phyloP scores from a whole-genome alignment of 371 early-diverging fungal species.

The Mycotypha africana region DNA sequence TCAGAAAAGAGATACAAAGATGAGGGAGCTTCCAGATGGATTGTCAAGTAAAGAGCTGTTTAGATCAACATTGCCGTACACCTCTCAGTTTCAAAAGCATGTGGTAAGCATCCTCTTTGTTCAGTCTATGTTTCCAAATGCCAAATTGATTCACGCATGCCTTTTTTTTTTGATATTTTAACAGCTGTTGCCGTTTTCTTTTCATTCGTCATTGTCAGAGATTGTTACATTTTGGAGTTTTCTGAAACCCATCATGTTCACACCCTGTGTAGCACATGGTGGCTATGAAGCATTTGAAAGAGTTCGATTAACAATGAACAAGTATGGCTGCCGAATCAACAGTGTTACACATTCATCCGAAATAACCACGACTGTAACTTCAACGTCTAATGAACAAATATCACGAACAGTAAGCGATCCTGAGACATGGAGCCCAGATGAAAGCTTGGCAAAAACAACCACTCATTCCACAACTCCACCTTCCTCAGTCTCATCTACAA shows the following conservation, averaged over 20 bases:
- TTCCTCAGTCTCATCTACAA: no score
- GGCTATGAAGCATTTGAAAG: constrained; percentile 3
- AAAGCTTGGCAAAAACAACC: no score
- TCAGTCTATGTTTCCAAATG: no score
- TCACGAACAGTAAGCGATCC: not conserved
- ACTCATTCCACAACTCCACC: no score
- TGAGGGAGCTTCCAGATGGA: no score
- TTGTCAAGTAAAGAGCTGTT: no score
- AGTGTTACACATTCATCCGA: not conserved
- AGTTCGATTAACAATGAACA: no score
- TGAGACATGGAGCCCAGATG: not conserved
- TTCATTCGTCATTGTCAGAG: constrained; percentile 18
- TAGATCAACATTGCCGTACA: no score
- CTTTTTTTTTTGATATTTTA: not conserved
- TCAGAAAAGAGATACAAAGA: not conserved
- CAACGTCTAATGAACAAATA: not conserved
- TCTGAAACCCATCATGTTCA: constrained; percentile 9
- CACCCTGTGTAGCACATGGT: constrained; percentile 16
- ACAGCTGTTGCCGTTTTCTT: constrained; percentile 19
- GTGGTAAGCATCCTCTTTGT: no score
- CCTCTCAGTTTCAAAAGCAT: no score
- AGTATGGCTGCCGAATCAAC: not conserved
- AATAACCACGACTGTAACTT: not conserved
- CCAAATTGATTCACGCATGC: not conserved
- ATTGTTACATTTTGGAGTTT: constrained; percentile 9